Percentiles rank a stretch among this genome's conserved stretches.
Evolutionary conservation across 225 moss, liverwort and hornwort genomes (phyloP).

Genomic region (Asterella californica): DNA sequence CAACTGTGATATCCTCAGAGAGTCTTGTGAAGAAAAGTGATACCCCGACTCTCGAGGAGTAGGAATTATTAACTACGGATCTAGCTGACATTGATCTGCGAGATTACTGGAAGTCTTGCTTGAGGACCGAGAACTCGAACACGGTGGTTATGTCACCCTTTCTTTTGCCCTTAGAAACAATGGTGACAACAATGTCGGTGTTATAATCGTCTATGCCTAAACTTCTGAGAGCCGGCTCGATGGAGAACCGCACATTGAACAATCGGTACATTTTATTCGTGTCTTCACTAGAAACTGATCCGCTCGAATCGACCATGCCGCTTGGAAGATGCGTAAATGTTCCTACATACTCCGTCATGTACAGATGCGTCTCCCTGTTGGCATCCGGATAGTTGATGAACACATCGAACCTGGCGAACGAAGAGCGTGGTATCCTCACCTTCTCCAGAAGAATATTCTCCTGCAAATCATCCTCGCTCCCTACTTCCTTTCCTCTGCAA

Average conservation of each 20-base stretch:
- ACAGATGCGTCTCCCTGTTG: slow-evolving; percentile 17
- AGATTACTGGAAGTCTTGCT: background rate
- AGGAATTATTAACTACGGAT: too few relatives aligned
- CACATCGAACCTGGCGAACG: slow-evolving; percentile 38
- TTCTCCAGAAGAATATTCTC: slow-evolving; percentile 37
- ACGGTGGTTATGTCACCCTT: background rate
- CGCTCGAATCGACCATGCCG: background rate
- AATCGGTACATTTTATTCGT: background rate
- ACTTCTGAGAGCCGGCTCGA: background rate
- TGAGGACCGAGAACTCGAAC: background rate
- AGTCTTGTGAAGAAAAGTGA: too few relatives aligned
- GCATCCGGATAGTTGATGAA: slow-evolving; percentile 46
- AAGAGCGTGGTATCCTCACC: slow-evolving; percentile 27
- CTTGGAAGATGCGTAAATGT: background rate
- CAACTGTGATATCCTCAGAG: too few relatives aligned
- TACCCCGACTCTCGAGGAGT: too few relatives aligned
- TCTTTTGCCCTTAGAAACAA: background rate
- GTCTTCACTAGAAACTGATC: background rate
- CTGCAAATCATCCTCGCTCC: slow-evolving; percentile 22
- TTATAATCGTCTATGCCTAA: background rate
- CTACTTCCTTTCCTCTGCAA: background rate
- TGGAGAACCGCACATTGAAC: background rate
- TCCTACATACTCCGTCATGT: background rate
- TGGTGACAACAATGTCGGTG: background rate
- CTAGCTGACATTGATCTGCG: too few relatives aligned